These are phyloP conservation scores for Plasmodium malariae DNA, from an alignment of 169 alveolate genomes.

Conservation along the genomic window DNA sequence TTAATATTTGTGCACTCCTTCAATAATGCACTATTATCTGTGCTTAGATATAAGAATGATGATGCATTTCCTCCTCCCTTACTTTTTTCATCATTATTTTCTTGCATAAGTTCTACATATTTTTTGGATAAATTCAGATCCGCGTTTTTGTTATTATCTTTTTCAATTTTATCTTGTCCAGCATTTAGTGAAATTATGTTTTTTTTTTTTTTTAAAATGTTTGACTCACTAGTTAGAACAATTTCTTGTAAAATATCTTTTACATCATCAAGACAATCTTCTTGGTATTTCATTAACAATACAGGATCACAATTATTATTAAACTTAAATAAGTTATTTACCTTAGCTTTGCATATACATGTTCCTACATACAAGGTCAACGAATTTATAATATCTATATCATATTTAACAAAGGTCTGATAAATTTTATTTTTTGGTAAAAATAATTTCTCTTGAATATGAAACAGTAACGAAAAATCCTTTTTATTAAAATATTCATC, in stretches of 20 bases:
- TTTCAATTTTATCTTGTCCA: not conserved
- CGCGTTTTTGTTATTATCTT: not conserved
- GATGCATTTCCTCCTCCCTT: not conserved
- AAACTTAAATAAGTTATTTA: slow-evolving; percentile 49
- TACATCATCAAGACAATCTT: slow-evolving; percentile 5
- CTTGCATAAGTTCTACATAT: slow-evolving; percentile 65
- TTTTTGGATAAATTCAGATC: slow-evolving; percentile 21
- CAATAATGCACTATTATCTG: not conserved
- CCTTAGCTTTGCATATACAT: slow-evolving; percentile 64
- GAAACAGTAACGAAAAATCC: slow-evolving; percentile 67
- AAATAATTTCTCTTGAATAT: slow-evolving; percentile 46
- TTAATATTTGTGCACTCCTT: not conserved
- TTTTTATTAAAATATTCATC: slow-evolving; percentile 82
- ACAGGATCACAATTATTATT: slow-evolving; percentile 67
- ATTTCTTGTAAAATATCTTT: slow-evolving; percentile 36
- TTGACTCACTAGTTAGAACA: slow-evolving; percentile 3
- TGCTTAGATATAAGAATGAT: too few relatives aligned
- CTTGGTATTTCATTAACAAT: slow-evolving; percentile 18
- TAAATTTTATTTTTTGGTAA: slow-evolving; percentile 49
- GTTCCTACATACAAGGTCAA: slow-evolving; percentile 68
- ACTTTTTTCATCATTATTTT: slow-evolving; percentile 8
- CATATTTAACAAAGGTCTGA: slow-evolving; percentile 57
- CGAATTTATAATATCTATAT: slow-evolving; percentile 58
- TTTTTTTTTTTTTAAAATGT: slow-evolving; percentile 19
- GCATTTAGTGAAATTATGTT: not conserved